These are phyloP conservation scores for Trichoderma gracile DNA, from an alignment of 2,329 filamentous ascomycete genomes.

Conservation along the genomic window DNA sequence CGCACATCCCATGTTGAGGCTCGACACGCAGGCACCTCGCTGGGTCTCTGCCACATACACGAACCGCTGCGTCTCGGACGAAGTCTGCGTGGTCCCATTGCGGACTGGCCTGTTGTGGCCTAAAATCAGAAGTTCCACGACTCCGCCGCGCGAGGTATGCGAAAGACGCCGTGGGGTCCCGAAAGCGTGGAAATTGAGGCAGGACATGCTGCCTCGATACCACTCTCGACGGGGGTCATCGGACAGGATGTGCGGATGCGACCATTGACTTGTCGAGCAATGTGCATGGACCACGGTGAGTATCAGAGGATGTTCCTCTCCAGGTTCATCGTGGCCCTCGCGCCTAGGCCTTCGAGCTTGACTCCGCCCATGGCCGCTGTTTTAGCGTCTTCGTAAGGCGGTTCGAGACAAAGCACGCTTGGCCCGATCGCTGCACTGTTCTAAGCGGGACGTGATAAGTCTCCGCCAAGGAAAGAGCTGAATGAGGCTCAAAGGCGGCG, in stretches of 20 bases:
- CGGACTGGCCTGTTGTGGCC: neutral
- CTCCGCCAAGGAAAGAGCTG: neutral
- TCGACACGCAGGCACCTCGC: neutral
- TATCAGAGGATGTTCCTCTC: neutral
- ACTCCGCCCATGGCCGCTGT: neutral
- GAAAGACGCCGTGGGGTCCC: constrained; percentile 2
- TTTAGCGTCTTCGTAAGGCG: constrained; percentile 1
- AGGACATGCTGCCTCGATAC: constrained; percentile 4
- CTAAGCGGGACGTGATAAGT: constrained; percentile 8
- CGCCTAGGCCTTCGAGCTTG: neutral
- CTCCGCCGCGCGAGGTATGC: constrained; percentile 16
- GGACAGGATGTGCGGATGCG: constrained; percentile 1
- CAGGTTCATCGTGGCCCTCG: neutral
- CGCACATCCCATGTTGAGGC: neutral
- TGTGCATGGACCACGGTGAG: neutral
- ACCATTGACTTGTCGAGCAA: neutral
- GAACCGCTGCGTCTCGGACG: constrained; percentile 6
- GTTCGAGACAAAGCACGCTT: neutral
- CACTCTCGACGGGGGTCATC: constrained; percentile 10
- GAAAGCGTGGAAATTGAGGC: constrained; percentile 24
- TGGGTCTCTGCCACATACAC: constrained; percentile 4
- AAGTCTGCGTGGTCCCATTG: neutral
- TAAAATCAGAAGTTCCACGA: constrained; percentile 14
- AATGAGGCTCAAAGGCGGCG: neutral
- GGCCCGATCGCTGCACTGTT: neutral